Evolutionary conservation across 352 stramenopile genomes (phyloP), one percentile per base, ranked within the genome.

Genomic region (Phytophthora macrochlamydospora): DNA sequence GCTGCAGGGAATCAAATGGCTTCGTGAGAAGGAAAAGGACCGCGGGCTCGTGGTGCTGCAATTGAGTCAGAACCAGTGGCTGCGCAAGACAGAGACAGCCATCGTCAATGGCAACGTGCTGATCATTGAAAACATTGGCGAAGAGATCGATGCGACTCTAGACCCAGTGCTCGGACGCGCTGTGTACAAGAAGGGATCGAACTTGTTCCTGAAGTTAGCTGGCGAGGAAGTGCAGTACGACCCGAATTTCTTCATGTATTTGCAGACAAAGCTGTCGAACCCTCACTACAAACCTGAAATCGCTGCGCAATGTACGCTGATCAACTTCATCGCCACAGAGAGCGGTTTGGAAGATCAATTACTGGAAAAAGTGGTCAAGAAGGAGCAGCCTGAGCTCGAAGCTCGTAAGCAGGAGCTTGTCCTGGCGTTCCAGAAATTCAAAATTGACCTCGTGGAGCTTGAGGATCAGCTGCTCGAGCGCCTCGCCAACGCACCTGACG

Each of bases 271-370:
- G 73, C 75, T 99, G 28, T 98, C 88, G 56, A 99, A 99, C 69
- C 97, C 97, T 18, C 97, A 99, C 71, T 99, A 99, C 83, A 98
- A 98, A 61, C 97, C 96, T n/a, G 97, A 99, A 71, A 98, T 99
- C 45, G 91, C 94, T 0, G 96, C 97, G 5, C 96, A 98, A 69
- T 97, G 90, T 54, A 99, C 97, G 32, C 65, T 99, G n/a, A 98
- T 99, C 71, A 99, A 99, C 78, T 99, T 99, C 59, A 99, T 99
- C 71, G 97, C 96, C 13, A 99, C 96, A 0, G 96, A 99, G 71
- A 96, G 86, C 49, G 97, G 97, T 11, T 67, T 99, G 0, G 94
- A 99, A 73, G 97, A 99, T 62, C 97, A 99, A 64, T 76, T 99
- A 24, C 69, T 99, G 12, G 96, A 97, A 28, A 98, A 98, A 66